These are phyloP conservation scores for Austroboletus novae-zelandiae DNA, from an alignment of 1,284 basidiomycete species.

Conservation along the genomic window DNA sequence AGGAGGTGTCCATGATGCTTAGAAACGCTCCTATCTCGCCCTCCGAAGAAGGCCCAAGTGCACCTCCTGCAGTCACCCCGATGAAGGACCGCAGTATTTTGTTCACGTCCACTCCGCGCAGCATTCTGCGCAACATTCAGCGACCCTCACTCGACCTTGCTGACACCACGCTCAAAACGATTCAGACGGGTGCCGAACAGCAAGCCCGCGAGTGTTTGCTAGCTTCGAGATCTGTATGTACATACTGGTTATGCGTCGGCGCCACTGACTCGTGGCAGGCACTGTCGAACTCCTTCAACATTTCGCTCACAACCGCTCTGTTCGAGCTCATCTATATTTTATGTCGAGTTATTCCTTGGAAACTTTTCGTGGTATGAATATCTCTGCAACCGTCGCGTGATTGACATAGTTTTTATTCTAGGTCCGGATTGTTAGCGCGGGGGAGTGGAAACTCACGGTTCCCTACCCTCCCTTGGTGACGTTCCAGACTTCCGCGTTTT, in stretches of 20 bases:
- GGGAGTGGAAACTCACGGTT: constrained; percentile 29
- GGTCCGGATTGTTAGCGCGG: constrained; percentile 13
- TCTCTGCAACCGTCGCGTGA: not conserved
- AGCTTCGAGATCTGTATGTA: constrained; percentile 43
- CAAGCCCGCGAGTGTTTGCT: constrained; percentile 30
- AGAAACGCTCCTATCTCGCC: constrained; percentile 40
- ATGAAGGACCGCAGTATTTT: constrained; percentile 14
- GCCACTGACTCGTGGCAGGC: constrained; percentile 35
- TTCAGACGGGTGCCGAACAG: constrained; percentile 22
- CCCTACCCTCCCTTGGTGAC: constrained; percentile 45
- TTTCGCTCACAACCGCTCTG: constrained; percentile 47
- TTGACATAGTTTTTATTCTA: constrained; percentile 10
- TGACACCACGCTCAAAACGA: constrained; percentile 34
- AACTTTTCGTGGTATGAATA: constrained; percentile 35
- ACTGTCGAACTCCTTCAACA: constrained; percentile 54
- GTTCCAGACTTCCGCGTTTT: constrained; percentile 46
- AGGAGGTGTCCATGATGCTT: constrained; percentile 50
- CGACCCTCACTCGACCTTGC: constrained; percentile 27
- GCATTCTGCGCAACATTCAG: constrained; percentile 24
- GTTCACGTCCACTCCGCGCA: constrained; percentile 29
- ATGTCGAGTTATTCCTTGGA: constrained; percentile 47
- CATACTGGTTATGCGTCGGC: not conserved
- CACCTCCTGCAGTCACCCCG: constrained; percentile 21
- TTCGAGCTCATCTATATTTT: constrained; percentile 49
- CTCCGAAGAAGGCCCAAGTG: constrained; percentile 33